Evolutionary conservation across 2,329 filamentous ascomycete genomes (phyloP).

Genomic region (Acephala macrosclerotiorum): DNA sequence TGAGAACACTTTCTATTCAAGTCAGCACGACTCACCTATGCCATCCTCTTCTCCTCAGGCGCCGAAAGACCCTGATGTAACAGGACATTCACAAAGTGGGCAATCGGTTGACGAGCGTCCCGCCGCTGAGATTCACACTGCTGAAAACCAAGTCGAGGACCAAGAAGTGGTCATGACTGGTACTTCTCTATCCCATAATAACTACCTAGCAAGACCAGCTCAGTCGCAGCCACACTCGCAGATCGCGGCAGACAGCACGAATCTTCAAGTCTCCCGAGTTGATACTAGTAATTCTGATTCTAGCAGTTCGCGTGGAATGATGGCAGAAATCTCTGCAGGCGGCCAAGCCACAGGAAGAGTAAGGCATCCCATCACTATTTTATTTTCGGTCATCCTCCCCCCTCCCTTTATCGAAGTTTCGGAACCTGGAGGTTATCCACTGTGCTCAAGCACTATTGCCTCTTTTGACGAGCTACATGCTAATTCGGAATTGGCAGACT

Average conservation of each 20-base stretch:
- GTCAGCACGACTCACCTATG: conserved; percentile 81
- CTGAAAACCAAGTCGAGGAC: conserved; percentile 33
- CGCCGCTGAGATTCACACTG: conserved; percentile 31
- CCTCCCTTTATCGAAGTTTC: no score
- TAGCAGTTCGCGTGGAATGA: conserved; percentile 18
- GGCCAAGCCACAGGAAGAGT: conserved; percentile 8
- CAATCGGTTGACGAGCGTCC: conserved; percentile 34
- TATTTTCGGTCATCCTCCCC: no score
- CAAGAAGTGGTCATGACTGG: conserved; percentile 39
- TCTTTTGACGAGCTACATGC: conserved; percentile 1
- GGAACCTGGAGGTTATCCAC: no score
- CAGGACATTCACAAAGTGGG: conserved; percentile 35
- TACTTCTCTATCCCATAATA: conserved; percentile 41
- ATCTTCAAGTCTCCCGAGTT: background rate
- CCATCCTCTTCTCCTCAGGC: conserved; percentile 51
- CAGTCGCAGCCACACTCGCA: conserved; percentile 33
- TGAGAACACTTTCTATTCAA: conserved; percentile 96
- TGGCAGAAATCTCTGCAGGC: background rate
- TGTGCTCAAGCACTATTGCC: background rate
- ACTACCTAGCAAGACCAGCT: conserved; percentile 35
- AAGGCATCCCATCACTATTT: background rate
- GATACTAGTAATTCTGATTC: conserved; percentile 23
- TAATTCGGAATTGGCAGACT: conserved; percentile 46
- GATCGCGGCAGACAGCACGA: conserved; percentile 11
- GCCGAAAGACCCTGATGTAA: conserved; percentile 37